phyloP scores from a whole-genome alignment of 441 rosid species.

The Rhodomyrtus psidioides region DNA sequence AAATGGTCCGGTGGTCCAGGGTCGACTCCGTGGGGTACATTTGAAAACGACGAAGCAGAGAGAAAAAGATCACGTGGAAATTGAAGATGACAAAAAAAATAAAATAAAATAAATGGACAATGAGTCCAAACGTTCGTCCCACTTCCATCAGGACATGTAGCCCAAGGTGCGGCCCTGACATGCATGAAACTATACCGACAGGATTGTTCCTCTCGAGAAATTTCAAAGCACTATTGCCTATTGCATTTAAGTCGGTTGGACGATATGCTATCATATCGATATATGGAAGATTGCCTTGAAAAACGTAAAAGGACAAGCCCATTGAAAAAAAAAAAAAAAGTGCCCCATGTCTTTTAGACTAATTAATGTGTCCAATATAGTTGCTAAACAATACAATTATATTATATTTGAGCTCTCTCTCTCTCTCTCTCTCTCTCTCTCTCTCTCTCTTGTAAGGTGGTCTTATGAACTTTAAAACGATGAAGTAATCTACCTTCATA shows the following conservation, averaged over 20 bases:
- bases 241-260: neutral
- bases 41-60: neutral
- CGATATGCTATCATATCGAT: neutral
- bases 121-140: neutral
- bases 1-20: neutral
- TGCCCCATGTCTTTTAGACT: neutral
- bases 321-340: no score
- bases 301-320: neutral
- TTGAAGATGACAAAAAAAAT: neutral
- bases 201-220: neutral
- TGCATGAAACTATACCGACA: neutral
- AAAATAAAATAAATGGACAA: neutral
- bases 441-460: neutral
- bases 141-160: neutral
- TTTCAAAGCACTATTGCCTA: neutral
- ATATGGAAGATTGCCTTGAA: neutral
- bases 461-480: neutral
- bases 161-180: neutral
- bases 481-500: neutral
- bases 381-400: neutral
- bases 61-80: neutral
- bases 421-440: no score
- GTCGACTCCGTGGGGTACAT: neutral
- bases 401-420: neutral
- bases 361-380: neutral